Base-by-base conservation (phyloP, 148 eudicot species). In the Talinum fruticosum region DNA sequence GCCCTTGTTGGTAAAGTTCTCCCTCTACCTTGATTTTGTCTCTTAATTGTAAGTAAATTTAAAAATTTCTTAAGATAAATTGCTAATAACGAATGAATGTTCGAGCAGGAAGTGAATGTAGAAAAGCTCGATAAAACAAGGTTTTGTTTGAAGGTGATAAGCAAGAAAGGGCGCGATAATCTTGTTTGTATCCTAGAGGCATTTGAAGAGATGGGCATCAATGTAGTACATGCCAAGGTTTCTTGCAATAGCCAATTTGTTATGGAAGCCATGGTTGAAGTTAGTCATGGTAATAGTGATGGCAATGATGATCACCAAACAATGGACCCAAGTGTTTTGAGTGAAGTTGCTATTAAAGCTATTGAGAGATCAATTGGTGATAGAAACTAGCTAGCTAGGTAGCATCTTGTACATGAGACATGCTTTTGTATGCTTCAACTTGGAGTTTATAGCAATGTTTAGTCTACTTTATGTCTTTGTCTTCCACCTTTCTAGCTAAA, bases 201-300 rank as follows among this genome's bases (percentile, higher is more conserved):
- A 5, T 86, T 89, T 66, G 93, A 89, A 61, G 83, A 74, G 18
- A 83, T 80, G 86, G 82, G 81, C 21, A 77, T 89, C 21, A 65
- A 76, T 74, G 88, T 87, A 28, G 6, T 83, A 37, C 83, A 85
- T 64, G 87, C 88, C 0, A 89, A 67, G 38, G 85, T 87, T 68
- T 78, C 86, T 57, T 75, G 85, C 76, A 78, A 44, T 15, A 49
- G 47, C 80, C 66, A 78, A 45, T 88, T 89, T 47, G 76, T 64
- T 3, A 81, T 89, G 85, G 88, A 87, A 80, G 89, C 90, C 33
- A 76, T 79, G 62, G 82, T 87, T 29, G 83, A 86, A 86, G 24
- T 77, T 36, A 47, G 80, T 73, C 24, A 36, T 21, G 15, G 2
- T n/a, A n/a, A 34, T 33, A 19, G 14, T 35, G 21, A 53, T 26